These are phyloP conservation scores for Auricularia heimuer DNA, from an alignment of 768 basidiomycete species.

Conservation along the genomic window DNA sequence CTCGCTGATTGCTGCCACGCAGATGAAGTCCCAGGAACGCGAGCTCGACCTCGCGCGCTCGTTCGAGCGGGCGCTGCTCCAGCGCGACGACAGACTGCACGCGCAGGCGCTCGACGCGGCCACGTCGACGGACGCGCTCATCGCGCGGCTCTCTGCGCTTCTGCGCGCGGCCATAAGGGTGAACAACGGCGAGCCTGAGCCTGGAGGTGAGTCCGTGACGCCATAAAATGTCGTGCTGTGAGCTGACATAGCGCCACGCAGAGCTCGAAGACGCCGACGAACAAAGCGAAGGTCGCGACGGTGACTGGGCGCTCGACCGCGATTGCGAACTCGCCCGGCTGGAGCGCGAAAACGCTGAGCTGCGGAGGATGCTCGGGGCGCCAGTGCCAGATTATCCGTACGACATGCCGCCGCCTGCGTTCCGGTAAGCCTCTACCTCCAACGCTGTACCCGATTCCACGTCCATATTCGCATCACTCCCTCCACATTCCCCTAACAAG, in stretches of 20 bases:
- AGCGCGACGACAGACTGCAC: constrained; percentile 59
- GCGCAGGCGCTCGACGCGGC: constrained; percentile 47
- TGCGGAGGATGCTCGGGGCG: constrained; percentile 57
- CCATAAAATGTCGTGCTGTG: too few species aligned
- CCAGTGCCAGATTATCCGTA: neutral
- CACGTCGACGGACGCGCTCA: constrained; percentile 55
- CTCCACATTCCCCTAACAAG: too few species aligned
- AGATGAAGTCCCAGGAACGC: constrained; percentile 90
- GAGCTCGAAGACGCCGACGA: neutral
- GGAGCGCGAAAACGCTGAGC: constrained; percentile 76
- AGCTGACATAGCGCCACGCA: too few species aligned
- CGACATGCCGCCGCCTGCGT: neutral
- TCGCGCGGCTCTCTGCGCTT: constrained; percentile 60
- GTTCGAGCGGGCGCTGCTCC: constrained; percentile 81
- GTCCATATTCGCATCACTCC: too few species aligned
- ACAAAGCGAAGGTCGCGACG: constrained; percentile 12
- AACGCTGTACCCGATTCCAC: too few species aligned
- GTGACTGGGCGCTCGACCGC: constrained; percentile 78
- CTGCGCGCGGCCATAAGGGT: constrained; percentile 62
- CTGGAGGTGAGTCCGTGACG: neutral
- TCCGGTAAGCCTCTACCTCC: too few species aligned
- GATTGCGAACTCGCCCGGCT: constrained; percentile 85
- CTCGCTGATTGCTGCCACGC: constrained; percentile 2
- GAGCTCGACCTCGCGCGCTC: constrained; percentile 84
- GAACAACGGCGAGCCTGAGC: constrained; percentile 49